Percentiles rank a stretch among this genome's conserved stretches.
phyloP scores from a whole-genome alignment of 139 green algal species.

The Chlorella sp. region DNA sequence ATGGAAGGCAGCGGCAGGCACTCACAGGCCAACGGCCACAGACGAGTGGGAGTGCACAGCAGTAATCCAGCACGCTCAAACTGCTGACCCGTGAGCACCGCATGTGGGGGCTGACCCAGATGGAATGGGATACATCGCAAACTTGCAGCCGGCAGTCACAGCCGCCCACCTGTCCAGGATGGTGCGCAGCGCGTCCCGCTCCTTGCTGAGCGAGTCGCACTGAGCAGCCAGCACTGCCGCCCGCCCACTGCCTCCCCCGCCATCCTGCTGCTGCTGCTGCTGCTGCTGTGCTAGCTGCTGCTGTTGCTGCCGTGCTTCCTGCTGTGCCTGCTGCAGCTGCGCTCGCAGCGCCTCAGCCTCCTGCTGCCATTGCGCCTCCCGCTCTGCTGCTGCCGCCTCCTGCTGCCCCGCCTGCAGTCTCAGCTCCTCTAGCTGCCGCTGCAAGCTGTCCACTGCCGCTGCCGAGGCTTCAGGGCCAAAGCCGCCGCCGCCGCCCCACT shows the following conservation, averaged over 20 bases:
- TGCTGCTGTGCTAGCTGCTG: background rate
- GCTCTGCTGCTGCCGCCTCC: background rate
- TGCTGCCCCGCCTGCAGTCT: conserved; percentile 1
- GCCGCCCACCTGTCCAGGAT: conserved; percentile 72
- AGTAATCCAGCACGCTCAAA: no score
- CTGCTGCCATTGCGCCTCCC: background rate
- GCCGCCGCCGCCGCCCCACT: no score
- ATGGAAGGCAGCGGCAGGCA: background rate
- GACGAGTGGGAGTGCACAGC: no score
- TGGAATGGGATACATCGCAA: no score
- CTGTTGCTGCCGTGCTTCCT: conserved; percentile 12
- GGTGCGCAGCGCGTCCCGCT: conserved; percentile 78
- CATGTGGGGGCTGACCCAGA: no score
- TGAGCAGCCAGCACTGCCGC: conserved; percentile 8
- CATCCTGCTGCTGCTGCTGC: conserved; percentile 21
- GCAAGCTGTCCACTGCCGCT: background rate
- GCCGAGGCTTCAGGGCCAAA: no score
- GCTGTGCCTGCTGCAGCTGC: conserved; percentile 25
- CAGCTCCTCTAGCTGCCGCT: conserved; percentile 26
- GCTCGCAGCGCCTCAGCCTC: conserved; percentile 24
- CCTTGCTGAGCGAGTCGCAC: conserved; percentile 55
- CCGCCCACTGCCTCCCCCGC: background rate
- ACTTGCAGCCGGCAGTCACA: background rate
- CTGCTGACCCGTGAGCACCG: no score
- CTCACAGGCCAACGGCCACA: background rate